Conservation (phyloP, 2,329 filamentous ascomycete genomes). For the Myotisia sp. region DNA sequence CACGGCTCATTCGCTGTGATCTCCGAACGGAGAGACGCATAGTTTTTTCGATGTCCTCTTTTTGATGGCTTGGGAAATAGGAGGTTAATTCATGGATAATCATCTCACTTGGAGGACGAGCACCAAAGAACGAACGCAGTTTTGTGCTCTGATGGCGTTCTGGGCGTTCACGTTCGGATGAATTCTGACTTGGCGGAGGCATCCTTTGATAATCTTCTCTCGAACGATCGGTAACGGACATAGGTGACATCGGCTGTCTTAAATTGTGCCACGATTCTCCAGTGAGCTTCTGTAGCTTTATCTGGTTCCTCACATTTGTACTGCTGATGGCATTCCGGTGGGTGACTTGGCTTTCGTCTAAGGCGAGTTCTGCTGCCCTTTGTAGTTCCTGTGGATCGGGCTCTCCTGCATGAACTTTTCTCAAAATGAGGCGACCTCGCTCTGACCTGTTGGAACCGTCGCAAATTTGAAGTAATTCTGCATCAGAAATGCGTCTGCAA, state of each 20-base stretch:
- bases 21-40: conserved; percentile 83
- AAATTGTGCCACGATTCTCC: conserved; percentile 78
- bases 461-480: conserved; percentile 80
- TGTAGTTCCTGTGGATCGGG: conserved; percentile 77
- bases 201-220: conserved; percentile 35
- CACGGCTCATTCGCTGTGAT: conserved; percentile 79
- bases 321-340: conserved; percentile 47
- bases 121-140: conserved; percentile 61
- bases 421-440: conserved; percentile 74
- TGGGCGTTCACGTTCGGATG: conserved; percentile 1
- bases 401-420: conserved; percentile 83
- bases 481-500: conserved; percentile 70
- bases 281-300: conserved; percentile 77
- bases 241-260: conserved; percentile 74
- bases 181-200: conserved; percentile 7
- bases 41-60: conserved; percentile 89
- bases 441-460: conserved; percentile 74
- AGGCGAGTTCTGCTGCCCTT: conserved; percentile 73
- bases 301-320: conserved; percentile 61
- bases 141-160: conserved; percentile 27
- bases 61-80: conserved; percentile 90
- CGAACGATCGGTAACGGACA: conserved; percentile 28
- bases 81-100: conserved; percentile 93
- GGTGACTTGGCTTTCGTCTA: conserved; percentile 68
- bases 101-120: conserved; percentile 86